Conservation (phyloP, 2,329 filamentous ascomycete species). For the Calonectria crousiana region DNA sequence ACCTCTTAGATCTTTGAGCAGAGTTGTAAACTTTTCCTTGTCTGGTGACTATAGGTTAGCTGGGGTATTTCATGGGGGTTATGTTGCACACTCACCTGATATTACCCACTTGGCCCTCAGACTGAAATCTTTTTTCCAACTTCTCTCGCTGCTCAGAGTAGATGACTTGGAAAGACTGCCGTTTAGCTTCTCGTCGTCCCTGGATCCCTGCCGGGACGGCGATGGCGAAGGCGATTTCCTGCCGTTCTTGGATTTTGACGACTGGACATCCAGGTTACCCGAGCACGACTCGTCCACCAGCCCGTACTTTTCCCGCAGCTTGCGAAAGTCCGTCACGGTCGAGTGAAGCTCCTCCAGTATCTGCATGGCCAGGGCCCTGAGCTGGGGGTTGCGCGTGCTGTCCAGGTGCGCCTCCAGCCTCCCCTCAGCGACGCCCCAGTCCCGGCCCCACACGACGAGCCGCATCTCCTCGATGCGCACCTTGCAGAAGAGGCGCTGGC, state of each 20-base stretch:
- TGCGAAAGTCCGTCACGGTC: slow-evolving; percentile 59
- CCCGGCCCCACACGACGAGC: slow-evolving; percentile 59
- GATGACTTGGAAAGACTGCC: slow-evolving; percentile 28
- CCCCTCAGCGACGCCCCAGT: slow-evolving; percentile 62
- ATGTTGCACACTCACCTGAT: slow-evolving; percentile 45
- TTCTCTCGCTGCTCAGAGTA: slow-evolving; percentile 39
- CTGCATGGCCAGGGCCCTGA: slow-evolving; percentile 54
- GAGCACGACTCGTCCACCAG: slow-evolving; percentile 47
- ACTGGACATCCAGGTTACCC: slow-evolving; percentile 26
- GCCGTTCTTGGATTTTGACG: slow-evolving; percentile 21
- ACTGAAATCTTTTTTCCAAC: slow-evolving; percentile 50
- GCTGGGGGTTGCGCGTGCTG: slow-evolving; percentile 51
- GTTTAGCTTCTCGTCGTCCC: slow-evolving; percentile 37
- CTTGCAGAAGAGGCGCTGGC: slow-evolving; percentile 59
- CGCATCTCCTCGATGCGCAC: slow-evolving; percentile 64
- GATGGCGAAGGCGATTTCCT: slow-evolving; percentile 35
- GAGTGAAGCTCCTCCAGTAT: slow-evolving; percentile 57
- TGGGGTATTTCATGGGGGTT: background rate
- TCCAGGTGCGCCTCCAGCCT: slow-evolving; percentile 56
- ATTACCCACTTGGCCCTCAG: slow-evolving; percentile 59
- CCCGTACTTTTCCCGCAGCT: slow-evolving; percentile 57
- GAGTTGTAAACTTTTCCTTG: slow-evolving; percentile 58
- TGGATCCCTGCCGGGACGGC: slow-evolving; percentile 34
- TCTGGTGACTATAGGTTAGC: slow-evolving; percentile 43
- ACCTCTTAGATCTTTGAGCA: slow-evolving; percentile 57